Conservation (phyloP, 2,329 filamentous ascomycete genomes). For the Microsporum canis region DNA sequence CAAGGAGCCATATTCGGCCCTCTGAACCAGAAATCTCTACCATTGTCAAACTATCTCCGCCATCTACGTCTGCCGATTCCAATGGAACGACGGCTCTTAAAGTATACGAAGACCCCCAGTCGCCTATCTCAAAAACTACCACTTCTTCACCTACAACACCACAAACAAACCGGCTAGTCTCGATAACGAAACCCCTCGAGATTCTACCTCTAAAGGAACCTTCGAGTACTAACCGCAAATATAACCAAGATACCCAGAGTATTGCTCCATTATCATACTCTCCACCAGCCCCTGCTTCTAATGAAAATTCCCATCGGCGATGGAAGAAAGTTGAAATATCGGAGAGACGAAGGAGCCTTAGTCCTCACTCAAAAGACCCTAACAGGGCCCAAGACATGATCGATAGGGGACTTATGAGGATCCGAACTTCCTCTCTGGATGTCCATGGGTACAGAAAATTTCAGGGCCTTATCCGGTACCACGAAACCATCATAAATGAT, state of each 20-base stretch:
- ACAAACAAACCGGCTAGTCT: constrained; percentile 15
- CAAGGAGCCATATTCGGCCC: neutral
- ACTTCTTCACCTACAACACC: constrained; percentile 12
- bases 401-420: constrained; percentile 27
- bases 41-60: neutral
- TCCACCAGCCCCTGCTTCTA: constrained; percentile 6
- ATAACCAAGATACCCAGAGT: constrained; percentile 16
- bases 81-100: constrained; percentile 23
- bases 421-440: constrained; percentile 28
- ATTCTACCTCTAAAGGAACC: constrained; percentile 32
- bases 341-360: constrained; percentile 25
- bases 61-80: neutral
- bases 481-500: constrained; percentile 26
- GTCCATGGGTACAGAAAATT: constrained; percentile 34
- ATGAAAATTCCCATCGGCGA: constrained; percentile 21
- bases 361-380: constrained; percentile 30
- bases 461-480: constrained; percentile 30
- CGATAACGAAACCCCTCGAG: constrained; percentile 26
- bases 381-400: constrained; percentile 29
- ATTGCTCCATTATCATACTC: constrained; percentile 5
- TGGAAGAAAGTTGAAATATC: constrained; percentile 25
- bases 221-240: constrained; percentile 17
- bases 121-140: constrained; percentile 19
- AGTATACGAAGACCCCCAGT: constrained; percentile 45
- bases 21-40: neutral